Evolutionary conservation across 768 basidiomycete species (phyloP).

Genomic region (Rhodotorula graminis): DNA sequence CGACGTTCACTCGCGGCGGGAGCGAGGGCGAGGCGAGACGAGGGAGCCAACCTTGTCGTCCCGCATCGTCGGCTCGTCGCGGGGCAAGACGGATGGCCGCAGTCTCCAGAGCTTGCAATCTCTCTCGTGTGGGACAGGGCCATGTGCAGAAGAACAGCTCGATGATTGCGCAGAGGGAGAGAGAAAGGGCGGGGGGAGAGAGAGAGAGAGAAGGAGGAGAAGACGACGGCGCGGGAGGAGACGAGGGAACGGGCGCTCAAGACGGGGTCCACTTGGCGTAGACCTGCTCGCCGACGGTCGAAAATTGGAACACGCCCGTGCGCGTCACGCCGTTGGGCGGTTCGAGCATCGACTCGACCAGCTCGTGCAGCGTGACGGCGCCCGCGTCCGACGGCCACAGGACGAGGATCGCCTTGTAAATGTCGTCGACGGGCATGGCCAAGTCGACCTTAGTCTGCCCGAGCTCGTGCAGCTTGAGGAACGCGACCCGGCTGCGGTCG

Average conservation of each 20-base stretch:
- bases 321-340: constrained; percentile 39
- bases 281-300: constrained; percentile 30
- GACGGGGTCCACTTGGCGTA: constrained; percentile 14
- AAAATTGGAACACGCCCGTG: constrained; percentile 38
- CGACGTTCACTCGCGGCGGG: too few species aligned
- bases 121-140: too few species aligned
- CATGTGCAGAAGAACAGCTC: background rate
- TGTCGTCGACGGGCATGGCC: constrained; percentile 36
- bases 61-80: too few species aligned
- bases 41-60: too few species aligned
- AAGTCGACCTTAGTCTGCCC: constrained; percentile 7
- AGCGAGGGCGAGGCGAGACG: too few species aligned
- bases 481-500: constrained; percentile 39
- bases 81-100: too few species aligned
- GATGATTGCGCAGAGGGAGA: background rate
- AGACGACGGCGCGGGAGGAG: background rate
- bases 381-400: constrained; percentile 36
- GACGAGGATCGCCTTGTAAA: constrained; percentile 39
- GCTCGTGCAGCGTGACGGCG: constrained; percentile 31
- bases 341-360: constrained; percentile 38
- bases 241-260: background rate
- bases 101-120: too few species aligned
- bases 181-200: background rate
- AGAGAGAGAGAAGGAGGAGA: background rate
- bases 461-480: constrained; percentile 40